A percentile compares a stretch with the other conserved stretches of the same genome.
Evolutionary conservation across 2,329 filamentous ascomycete species (phyloP).

Genomic region (Claviceps quebecensis): DNA sequence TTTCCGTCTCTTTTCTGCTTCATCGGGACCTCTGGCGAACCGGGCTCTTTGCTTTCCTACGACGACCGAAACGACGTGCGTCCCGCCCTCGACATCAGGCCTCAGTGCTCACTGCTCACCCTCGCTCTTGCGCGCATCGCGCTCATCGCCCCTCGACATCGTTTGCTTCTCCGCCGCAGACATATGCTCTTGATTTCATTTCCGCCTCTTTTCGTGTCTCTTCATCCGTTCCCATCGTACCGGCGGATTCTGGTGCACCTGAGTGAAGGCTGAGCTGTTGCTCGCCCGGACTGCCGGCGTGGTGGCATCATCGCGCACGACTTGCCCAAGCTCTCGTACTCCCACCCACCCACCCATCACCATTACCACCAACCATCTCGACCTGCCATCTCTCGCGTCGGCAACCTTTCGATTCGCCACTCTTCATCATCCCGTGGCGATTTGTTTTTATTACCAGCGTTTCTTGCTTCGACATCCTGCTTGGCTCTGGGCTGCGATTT

Average conservation of each 20-base stretch:
- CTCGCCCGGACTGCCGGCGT: conserved; percentile 3
- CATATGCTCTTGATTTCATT: not conserved
- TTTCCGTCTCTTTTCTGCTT: not conserved
- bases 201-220: not conserved
- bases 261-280: not conserved
- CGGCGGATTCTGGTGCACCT: conserved; percentile 1
- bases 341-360: not conserved
- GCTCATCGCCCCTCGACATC: not conserved
- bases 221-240: conserved; percentile 1
- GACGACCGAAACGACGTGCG: not conserved
- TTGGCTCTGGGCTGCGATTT: not conserved
- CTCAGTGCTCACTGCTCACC: conserved; percentile 3
- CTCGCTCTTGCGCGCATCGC: conserved; percentile 2
- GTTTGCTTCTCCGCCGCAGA: not conserved
- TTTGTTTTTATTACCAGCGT: not conserved
- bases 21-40: not conserved
- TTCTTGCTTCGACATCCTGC: not conserved
- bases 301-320: conserved; percentile 1
- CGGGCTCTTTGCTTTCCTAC: not conserved
- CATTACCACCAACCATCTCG: conserved; percentile 1
- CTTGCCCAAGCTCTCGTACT: not conserved
- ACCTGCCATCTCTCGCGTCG: conserved; percentile 1
- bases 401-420: not conserved
- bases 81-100: conserved; percentile 8
- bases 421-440: not conserved